A percentile compares a stretch with the other conserved stretches of the same genome.
These are phyloP conservation scores for Cerrena zonata DNA, from an alignment of 1,284 basidiomycete species.

Conservation along the genomic window DNA sequence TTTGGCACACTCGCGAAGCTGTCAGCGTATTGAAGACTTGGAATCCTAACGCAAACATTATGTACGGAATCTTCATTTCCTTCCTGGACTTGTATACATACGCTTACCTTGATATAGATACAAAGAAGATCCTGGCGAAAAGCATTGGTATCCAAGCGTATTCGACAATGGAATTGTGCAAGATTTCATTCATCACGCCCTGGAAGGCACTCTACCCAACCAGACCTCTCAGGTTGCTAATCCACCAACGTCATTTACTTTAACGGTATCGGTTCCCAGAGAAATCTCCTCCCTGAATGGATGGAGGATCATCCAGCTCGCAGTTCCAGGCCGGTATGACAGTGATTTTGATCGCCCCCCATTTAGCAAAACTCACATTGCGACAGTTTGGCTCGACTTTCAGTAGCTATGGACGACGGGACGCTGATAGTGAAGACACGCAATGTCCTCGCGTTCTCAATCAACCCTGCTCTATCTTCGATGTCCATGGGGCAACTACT, in stretches of 20 bases:
- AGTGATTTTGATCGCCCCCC: not conserved
- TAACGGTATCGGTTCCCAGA: constrained; percentile 60
- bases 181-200: constrained; percentile 43
- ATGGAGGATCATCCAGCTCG: constrained; percentile 51
- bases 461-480: too few species aligned
- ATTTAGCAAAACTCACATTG: not conserved
- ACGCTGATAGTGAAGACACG: constrained; percentile 30
- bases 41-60: constrained; percentile 45
- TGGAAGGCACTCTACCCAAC: not conserved
- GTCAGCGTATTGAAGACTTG: constrained; percentile 53
- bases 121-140: constrained; percentile 55
- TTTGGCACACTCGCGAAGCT: constrained; percentile 70
- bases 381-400: constrained; percentile 30
- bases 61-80: constrained; percentile 34
- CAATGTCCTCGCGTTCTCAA: constrained; percentile 40
- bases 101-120: constrained; percentile 35
- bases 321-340: constrained; percentile 55
- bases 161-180: constrained; percentile 53
- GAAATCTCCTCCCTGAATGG: constrained; percentile 65
- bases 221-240: not conserved
- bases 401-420: constrained; percentile 18
- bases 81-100: constrained; percentile 2
- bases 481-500: too few species aligned
- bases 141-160: constrained; percentile 67
- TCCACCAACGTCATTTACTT: constrained; percentile 40